Evolutionary conservation across 345 rosid genomes (phyloP).

Genomic region (Diplotaxis tenuifolia): DNA sequence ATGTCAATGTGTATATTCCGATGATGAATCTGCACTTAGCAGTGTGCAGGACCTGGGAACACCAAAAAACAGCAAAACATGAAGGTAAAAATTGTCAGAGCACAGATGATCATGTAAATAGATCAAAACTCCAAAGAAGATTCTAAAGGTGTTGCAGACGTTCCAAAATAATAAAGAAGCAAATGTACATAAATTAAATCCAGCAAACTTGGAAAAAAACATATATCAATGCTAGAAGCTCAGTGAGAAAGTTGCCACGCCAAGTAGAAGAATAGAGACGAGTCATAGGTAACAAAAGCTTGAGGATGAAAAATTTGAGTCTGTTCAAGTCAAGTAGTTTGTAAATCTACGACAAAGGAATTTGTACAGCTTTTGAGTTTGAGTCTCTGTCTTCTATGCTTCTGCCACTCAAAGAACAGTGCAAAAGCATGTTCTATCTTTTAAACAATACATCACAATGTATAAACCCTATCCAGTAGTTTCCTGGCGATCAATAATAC

Average conservation of each 20-base stretch:
- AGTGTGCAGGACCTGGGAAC: slow-evolving; percentile 17
- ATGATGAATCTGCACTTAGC: slow-evolving; percentile 43
- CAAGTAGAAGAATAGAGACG: slow-evolving; percentile 11
- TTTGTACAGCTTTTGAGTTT: slow-evolving; percentile 27
- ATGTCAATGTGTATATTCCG: slow-evolving; percentile 32
- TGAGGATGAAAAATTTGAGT: slow-evolving; percentile 4
- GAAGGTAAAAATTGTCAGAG: slow-evolving; percentile 27
- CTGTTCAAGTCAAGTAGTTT: slow-evolving; percentile 4
- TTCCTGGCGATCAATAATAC: slow-evolving; percentile 13
- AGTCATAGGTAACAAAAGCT: not conserved
- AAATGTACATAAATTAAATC: slow-evolving; percentile 25
- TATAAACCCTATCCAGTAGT: slow-evolving; percentile 9
- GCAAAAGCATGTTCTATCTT: not conserved
- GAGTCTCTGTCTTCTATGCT: not conserved
- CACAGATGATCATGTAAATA: slow-evolving; percentile 29
- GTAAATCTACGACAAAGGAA: slow-evolving; percentile 19
- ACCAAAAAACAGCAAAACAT: slow-evolving; percentile 28
- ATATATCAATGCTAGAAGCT: slow-evolving; percentile 14
- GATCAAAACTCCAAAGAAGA: slow-evolving; percentile 18
- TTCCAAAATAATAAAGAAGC: slow-evolving; percentile 15
- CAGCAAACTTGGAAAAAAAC: slow-evolving; percentile 21
- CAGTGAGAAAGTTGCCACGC: slow-evolving; percentile 4
- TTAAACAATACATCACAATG: not conserved
- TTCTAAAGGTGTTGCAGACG: not conserved
- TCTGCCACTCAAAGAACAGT: not conserved